These are phyloP conservation scores for Drechslerella dactyloides DNA, from an alignment of 2,329 filamentous ascomycete genomes.

Conservation along the genomic window DNA sequence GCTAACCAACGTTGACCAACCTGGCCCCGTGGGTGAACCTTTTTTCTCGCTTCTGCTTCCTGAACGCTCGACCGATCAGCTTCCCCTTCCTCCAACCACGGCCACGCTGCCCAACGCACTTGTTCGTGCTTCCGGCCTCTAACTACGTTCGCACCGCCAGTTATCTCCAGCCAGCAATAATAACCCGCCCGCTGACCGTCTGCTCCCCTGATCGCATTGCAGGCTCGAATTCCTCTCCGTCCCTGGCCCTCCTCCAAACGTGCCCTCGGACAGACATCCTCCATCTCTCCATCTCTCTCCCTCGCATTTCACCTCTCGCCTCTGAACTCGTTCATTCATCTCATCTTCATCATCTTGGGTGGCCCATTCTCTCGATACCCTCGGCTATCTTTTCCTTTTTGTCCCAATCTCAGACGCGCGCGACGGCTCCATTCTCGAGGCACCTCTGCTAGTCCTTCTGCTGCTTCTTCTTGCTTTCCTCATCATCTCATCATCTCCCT, in stretches of 20 bases:
- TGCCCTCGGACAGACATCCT: background rate
- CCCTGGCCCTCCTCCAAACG: background rate
- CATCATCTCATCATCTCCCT: background rate
- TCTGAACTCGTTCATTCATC: conserved; percentile 19
- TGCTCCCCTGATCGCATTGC: conserved; percentile 5
- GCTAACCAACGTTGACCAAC: background rate
- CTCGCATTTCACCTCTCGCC: conserved; percentile 11
- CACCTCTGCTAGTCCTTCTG: background rate
- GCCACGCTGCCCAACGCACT: conserved; percentile 48
- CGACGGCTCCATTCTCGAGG: conserved; percentile 28
- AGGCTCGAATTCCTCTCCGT: background rate
- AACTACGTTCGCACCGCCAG: too few relatives aligned
- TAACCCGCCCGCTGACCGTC: conserved; percentile 11
- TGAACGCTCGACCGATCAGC: conserved; percentile 45
- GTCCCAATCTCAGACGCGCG: conserved; percentile 38
- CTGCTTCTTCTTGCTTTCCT: too few relatives aligned
- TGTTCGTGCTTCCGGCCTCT: too few relatives aligned
- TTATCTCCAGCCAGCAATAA: background rate
- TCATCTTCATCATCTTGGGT: conserved; percentile 16
- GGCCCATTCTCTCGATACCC: conserved; percentile 32
- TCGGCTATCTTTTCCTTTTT: conserved; percentile 51
- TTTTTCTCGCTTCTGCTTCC: conserved; percentile 49
- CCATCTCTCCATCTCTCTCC: conserved; percentile 7
- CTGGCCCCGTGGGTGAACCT: conserved; percentile 15
- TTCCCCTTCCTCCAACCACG: conserved; percentile 45